Evolutionary conservation across 352 stramenopile species (phyloP), one percentile per base, ranked within the genome.

Genomic region (Globisporangium middletonii): DNA sequence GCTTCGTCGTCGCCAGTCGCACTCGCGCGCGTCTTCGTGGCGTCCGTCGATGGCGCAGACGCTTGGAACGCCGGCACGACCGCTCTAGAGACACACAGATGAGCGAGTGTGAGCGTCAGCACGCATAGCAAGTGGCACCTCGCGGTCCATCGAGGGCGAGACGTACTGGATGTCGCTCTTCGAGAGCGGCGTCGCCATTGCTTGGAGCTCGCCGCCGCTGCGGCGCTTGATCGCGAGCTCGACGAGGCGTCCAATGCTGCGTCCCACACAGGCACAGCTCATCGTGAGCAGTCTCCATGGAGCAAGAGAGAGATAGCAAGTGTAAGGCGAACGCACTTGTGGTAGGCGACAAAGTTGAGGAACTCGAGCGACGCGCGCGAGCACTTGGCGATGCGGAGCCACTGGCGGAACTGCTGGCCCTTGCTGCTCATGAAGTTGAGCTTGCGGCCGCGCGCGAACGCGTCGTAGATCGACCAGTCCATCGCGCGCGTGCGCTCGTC

Each of bases 361-460:
- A 94, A 94, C 66, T 94, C 84, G 26, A 91, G 71, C 28, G 82
- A 88, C 35, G 84, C 84, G 15, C 77, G 75, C 4, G 82, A 92
- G 35, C 75, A 77, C 47, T 79, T 83, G 35, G 65, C 78, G 6
- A 94, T 57, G 4, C 57, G 57, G 16, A 94, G 65, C 84, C 84
- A 94, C 59, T 90, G 69, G 15, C 79, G 73, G 60, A 94, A 89
- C 27, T 73, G 65, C 44, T 75, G 59, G 2, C 68, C 77, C 45
- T 86, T 86, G 59, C 83, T 80, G 57, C 72, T 83, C 80, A 92
- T 91, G 50, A 94, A 94, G 57, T 94, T 94, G 37, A 85, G 65
- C 35, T 89, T 90, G 41, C 84, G 80, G 16, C 83, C 79, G 58
- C 72, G 81, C 35, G 84, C 80, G 56, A 94, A 94, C 37, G 77